Evolutionary conservation across 2,329 filamentous ascomycete species (phyloP), one percentile per base, ranked within the genome.

Genomic region (Thielaviopsis musarum): DNA sequence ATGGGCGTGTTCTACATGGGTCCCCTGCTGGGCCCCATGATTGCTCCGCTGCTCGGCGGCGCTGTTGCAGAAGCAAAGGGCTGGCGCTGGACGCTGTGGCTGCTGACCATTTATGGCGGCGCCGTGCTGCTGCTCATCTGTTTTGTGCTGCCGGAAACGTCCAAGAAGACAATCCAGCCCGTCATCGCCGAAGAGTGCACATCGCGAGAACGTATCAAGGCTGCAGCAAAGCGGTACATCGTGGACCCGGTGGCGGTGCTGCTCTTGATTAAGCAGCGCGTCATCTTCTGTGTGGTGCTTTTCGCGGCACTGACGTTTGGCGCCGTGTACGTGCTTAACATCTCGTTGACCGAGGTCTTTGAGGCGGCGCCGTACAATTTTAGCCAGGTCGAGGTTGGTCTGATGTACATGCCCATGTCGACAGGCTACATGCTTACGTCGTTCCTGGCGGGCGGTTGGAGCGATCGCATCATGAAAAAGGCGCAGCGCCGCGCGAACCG

Each of bases 1-100:
- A 93, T 93, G 87, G 81, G 85, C 48, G 72, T 87, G 49, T 93
- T 91, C 70, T 93, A 91, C 65, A 76, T 93, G 0, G 88, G 88
- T 0, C 88, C 88, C 0, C 71, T 93, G 9, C 78, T 83, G 55
- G 88, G 87, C 0, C 88, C 88, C 0, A 71, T 93, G 15, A 69
- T 91, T 5, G 82, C 85, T 0, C 88, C 88, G 1, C 85, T 93
- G 57, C 75, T 93, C 34, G 88, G 88, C 57, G 88, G 88, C 52
- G 80, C 77, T 0, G 71, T 94, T n/a, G 77, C 84, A 9, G 72
- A 88, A 64, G 74, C 70, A 5, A 83, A 85, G 66, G 81, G 83
- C 1, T 93, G 88, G 88, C 76, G 85, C 65, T 82, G 82, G 48
- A 87, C 86, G 1, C 81, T 88, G 73, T 93, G 86, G 84, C 89